These are phyloP conservation scores for Colletotrichum melonis DNA, from an alignment of 2,329 filamentous ascomycete genomes.

Conservation along the genomic window DNA sequence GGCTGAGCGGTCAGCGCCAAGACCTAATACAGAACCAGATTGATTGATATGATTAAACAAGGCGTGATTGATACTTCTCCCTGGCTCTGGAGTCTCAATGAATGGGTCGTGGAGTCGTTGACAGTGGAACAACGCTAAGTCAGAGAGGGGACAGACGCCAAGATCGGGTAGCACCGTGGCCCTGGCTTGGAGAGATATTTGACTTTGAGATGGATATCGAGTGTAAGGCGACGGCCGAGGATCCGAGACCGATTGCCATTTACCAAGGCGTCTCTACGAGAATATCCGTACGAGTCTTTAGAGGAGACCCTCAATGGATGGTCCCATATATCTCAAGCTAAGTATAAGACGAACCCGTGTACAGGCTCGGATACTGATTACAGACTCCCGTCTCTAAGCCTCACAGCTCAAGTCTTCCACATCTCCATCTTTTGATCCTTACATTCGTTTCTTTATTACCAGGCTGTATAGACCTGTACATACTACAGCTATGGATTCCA, in stretches of 20 bases:
- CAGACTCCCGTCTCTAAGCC: background rate
- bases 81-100: background rate
- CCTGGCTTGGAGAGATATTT: background rate
- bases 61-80: background rate
- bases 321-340: slow-evolving; percentile 5
- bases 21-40: slow-evolving; percentile 21
- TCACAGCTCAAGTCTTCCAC: background rate
- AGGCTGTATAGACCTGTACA: slow-evolving; percentile 7
- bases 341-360: slow-evolving; percentile 27
- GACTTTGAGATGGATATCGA: slow-evolving; percentile 10
- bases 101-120: too few relatives aligned
- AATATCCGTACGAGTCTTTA: background rate
- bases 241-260: background rate
- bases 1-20: slow-evolving; percentile 22
- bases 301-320: background rate
- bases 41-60: slow-evolving; percentile 29
- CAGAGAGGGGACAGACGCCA: slow-evolving; percentile 1
- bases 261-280: background rate
- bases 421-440: background rate
- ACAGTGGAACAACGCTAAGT: background rate
- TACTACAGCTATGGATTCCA: slow-evolving; percentile 32
- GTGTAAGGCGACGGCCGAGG: background rate
- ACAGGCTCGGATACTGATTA: background rate
- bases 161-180: background rate
- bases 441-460: slow-evolving; percentile 13